Evolutionary conservation across 352 stramenopile species (phyloP).

Genomic region (Pythium pectinolyticum): DNA sequence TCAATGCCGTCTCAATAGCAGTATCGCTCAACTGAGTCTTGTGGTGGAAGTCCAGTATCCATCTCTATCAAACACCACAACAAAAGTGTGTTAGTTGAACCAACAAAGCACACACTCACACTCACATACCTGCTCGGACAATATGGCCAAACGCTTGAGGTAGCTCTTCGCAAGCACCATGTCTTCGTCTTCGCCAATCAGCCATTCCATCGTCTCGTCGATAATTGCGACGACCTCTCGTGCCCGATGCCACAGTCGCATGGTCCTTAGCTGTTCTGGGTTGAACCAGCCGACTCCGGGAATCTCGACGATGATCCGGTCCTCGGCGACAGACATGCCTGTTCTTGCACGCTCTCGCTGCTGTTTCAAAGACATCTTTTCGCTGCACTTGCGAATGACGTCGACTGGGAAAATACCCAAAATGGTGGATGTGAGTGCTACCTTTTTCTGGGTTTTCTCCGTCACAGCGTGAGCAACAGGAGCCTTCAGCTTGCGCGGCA

Average conservation of each 20-base stretch:
- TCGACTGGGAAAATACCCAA: neutral
- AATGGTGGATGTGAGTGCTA: neutral
- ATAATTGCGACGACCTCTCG: neutral
- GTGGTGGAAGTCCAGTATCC: neutral
- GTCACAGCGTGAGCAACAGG: neutral
- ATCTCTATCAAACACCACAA: neutral
- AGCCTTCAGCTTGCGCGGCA: neutral
- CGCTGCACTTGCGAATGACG: neutral
- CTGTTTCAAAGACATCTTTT: neutral
- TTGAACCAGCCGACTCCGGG: neutral
- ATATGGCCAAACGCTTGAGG: neutral
- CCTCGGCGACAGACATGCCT: neutral
- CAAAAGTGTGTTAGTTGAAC: neutral
- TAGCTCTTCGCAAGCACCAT: neutral
- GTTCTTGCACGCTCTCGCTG: neutral
- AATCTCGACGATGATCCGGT: neutral
- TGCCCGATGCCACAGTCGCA: neutral
- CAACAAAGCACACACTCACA: neutral
- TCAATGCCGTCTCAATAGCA: neutral
- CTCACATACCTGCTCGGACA: neutral
- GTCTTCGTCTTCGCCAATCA: neutral
- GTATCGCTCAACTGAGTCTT: neutral
- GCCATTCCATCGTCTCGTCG: neutral
- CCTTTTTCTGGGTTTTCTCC: neutral
- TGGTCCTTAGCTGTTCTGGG: neutral